Evolutionary conservation across 78 protist species (phyloP).

Genomic region (Planoprotostelium fungivorum): DNA sequence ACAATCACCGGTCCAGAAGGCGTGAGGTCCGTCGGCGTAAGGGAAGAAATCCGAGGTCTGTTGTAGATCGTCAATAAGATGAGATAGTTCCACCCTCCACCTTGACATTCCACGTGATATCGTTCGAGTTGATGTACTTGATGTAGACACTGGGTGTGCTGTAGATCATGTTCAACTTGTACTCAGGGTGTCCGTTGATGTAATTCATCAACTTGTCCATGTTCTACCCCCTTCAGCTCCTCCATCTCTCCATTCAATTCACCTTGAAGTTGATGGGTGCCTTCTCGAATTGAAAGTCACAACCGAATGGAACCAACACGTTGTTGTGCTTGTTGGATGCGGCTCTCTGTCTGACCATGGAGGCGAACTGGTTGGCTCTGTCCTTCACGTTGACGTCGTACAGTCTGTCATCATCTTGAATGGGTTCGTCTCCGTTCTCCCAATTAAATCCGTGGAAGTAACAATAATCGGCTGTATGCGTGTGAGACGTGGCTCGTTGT

Average conservation of each 20-base stretch:
- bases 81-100: background rate
- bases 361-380: constrained; percentile 28
- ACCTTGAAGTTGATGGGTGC: constrained; percentile 3
- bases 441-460: constrained; percentile 45
- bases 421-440: constrained; percentile 14
- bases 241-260: background rate
- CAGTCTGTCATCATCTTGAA: constrained; percentile 4
- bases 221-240: constrained; percentile 32
- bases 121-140: constrained; percentile 29
- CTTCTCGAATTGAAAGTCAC: constrained; percentile 42
- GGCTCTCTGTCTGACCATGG: constrained; percentile 17
- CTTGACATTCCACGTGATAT: constrained; percentile 39
- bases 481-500: background rate
- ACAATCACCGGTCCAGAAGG: constrained; percentile 92
- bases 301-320: constrained; percentile 39
- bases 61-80: no score
- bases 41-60: constrained; percentile 86
- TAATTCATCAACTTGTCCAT: constrained; percentile 50
- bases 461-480: constrained; percentile 10
- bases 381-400: constrained; percentile 21
- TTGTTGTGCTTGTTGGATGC: constrained; percentile 32
- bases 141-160: constrained; percentile 60
- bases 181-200: constrained; percentile 30
- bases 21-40: constrained; percentile 67
- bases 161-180: constrained; percentile 56